Conservation (phyloP, 2,329 filamentous ascomycete genomes). For the Penicillium sp. region DNA sequence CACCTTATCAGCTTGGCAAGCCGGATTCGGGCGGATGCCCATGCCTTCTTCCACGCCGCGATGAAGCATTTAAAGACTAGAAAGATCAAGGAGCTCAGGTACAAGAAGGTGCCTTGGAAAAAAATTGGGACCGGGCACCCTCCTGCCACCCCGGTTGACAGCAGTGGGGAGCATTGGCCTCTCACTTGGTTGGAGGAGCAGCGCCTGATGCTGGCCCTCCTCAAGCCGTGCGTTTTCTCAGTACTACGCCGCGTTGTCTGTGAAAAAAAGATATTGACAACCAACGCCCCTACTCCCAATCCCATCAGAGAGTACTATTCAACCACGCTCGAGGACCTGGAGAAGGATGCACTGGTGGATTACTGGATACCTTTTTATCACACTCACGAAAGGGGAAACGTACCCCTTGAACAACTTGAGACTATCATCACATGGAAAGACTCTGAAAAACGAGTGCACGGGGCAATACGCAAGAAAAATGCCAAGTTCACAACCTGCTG, state of each 20-base stretch:
- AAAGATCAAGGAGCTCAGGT: neutral
- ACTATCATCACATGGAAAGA: neutral
- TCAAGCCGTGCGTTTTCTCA: neutral
- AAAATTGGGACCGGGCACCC: neutral
- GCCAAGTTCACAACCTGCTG: neutral
- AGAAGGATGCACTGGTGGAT: neutral
- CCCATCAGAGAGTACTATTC: neutral
- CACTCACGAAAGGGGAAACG: fast-evolving
- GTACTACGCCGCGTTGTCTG: neutral
- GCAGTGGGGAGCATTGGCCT: neutral
- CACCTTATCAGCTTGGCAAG: neutral
- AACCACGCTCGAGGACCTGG: neutral
- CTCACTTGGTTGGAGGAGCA: neutral
- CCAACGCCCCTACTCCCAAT: too few relatives aligned
- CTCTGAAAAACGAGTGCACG: fast-evolving
- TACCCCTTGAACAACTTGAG: neutral
- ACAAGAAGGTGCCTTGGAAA: neutral
- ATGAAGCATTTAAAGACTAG: neutral
- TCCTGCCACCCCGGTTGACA: neutral
- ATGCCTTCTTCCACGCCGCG: neutral
- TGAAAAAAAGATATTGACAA: neutral
- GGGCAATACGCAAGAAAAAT: neutral
- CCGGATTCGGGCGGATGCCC: neutral
- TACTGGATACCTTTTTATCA: neutral
- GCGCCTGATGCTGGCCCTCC: neutral